A percentile compares a stretch with the other conserved stretches of the same genome.
Conservation (phyloP, 2,329 filamentous ascomycete species). For the Alternaria ventricosa region DNA sequence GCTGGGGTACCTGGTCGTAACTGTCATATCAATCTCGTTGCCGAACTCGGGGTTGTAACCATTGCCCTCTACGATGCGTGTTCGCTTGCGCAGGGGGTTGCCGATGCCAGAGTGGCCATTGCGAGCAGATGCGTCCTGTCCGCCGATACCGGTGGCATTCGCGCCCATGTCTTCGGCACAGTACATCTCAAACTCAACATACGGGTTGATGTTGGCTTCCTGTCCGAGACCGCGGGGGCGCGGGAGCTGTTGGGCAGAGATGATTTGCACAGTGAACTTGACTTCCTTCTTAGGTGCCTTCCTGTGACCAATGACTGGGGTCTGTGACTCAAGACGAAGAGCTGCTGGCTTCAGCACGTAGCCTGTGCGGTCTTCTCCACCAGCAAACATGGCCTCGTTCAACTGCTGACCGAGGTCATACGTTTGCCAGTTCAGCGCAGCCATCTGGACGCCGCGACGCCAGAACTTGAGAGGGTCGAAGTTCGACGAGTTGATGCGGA, state of each 20-base stretch:
- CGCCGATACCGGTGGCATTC: constrained; percentile 70
- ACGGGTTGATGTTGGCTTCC: constrained; percentile 83
- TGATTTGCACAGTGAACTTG: constrained; percentile 83
- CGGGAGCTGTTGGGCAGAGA: constrained; percentile 94
- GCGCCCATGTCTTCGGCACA: constrained; percentile 91
- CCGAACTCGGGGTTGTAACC: constrained; percentile 93
- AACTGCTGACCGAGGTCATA: constrained; percentile 95
- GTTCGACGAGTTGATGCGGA: constrained; percentile 85
- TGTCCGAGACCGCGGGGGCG: constrained; percentile 75
- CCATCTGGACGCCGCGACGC: constrained; percentile 97
- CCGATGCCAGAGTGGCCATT: constrained; percentile 71
- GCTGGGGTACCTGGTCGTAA: constrained; percentile 93
- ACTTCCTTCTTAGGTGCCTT: constrained; percentile 83
- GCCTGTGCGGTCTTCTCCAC: constrained; percentile 82
- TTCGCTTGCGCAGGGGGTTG: constrained; percentile 77
- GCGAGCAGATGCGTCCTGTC: constrained; percentile 68
- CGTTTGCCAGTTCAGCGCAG: constrained; percentile 96
- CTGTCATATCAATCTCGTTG: constrained; percentile 76
- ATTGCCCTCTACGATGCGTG: constrained; percentile 82
- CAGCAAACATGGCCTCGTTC: constrained; percentile 97
- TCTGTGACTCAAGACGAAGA: constrained; percentile 62
- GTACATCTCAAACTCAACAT: constrained; percentile 93
- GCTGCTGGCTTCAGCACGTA: constrained; percentile 94
- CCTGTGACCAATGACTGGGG: constrained; percentile 55
- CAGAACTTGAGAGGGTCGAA: constrained; percentile 94